Evolutionary conservation across 202 grass and related monocot species (phyloP).

Genomic region (Hordeum pubiflorum): DNA sequence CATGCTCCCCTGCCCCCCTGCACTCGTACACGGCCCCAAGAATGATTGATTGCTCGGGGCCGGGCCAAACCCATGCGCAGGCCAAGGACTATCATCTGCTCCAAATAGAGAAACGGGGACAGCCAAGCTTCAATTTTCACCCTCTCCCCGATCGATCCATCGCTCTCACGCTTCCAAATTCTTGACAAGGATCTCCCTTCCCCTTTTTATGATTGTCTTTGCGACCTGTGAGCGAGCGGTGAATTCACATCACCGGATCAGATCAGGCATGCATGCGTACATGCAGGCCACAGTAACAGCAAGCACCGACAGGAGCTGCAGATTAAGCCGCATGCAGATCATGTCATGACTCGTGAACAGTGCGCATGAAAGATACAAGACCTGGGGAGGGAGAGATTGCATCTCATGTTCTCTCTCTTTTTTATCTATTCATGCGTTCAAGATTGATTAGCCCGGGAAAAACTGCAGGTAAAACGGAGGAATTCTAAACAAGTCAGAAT

Average conservation of each 20-base stretch:
- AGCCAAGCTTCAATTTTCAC: background rate
- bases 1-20: conserved; percentile 46
- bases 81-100: background rate
- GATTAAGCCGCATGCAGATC: conserved; percentile 27
- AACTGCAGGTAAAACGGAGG: background rate
- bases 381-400: background rate
- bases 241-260: background rate
- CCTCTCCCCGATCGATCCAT: background rate
- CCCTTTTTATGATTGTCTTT: background rate
- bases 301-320: conserved; percentile 24
- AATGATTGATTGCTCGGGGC: conserved; percentile 23
- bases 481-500: background rate
- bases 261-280: conserved; percentile 6
- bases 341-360: conserved; percentile 38
- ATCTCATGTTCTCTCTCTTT: background rate
- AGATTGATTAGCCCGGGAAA: background rate
- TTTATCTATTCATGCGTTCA: background rate
- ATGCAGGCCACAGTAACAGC: conserved; percentile 11
- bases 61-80: background rate
- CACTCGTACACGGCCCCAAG: conserved; percentile 24
- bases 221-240: background rate
- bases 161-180: background rate
- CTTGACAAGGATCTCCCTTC: background rate
- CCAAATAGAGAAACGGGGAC: background rate
- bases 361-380: conserved; percentile 32